Base-by-base conservation (phyloP, 176 grass and related monocot genomes). In the Triticum timopheevii region DNA sequence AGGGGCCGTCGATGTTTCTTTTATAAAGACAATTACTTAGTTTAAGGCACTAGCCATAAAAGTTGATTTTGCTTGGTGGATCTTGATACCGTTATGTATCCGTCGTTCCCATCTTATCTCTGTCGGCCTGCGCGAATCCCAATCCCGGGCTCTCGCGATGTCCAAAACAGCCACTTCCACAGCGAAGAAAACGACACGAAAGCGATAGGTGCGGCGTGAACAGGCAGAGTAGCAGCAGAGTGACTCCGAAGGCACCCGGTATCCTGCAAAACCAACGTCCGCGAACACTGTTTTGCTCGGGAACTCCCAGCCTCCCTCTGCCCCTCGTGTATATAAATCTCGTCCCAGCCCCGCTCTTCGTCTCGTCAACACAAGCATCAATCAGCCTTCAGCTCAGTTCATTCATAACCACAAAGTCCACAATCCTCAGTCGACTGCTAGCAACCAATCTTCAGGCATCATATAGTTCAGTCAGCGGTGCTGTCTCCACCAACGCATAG, bases 261-360 rank as follows among this genome's bases (percentile, higher is more conserved):
- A 24, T 71, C 7, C 22, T 24, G 49, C 56, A 9, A 88, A 85
- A 88, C 61, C 87, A 84, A 38, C 23, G 42, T 12, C 25, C 1
- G 24, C 20, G 63, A 23, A 36, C 56, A 65, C 81, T 84, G 87
- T 89, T 89, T 89, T 68, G 30, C 33, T 33, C 13, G 4, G 16
- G n/a, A 23, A 2, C 42, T 45, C 10, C 44, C 44, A 45, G 44
- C 11, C 44, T 13, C 44, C 44, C 11, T 45, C 44, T 3, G 36
- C 8, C 36, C 58, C 20, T 61, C 58, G 1, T 22, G 63, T 65
- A 65, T 30, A 65, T 15, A 65, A 65, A 30, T 1, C 12, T 52
- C 10, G 5, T 13, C 25, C 25, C 63, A 65, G 0, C 0, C 3
- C 25, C 42, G 0, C 17, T 10, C 39, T 25, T 76, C 44, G 16